These are phyloP conservation scores for Hyparrhenia diplandra DNA, from an alignment of 176 grass and related monocot species.

Conservation along the genomic window DNA sequence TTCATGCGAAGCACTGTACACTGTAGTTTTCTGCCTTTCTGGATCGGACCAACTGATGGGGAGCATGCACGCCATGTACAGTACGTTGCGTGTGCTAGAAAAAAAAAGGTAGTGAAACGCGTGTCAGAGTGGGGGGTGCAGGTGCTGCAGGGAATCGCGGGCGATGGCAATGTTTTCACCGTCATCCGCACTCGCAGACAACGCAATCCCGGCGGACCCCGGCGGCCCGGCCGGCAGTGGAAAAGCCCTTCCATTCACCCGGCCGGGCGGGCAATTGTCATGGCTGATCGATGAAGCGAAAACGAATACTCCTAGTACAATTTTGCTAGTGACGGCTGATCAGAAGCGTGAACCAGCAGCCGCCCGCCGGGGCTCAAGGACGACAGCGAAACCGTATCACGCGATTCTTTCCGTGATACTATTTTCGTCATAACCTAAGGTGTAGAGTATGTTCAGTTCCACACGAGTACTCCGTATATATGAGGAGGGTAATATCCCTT, in stretches of 20 bases:
- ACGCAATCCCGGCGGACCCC: constrained; percentile 33
- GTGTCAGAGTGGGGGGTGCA: background rate
- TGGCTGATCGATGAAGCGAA: background rate
- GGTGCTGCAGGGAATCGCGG: background rate
- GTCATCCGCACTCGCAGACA: background rate
- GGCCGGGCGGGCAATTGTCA: background rate
- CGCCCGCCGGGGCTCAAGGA: background rate
- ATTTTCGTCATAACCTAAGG: background rate
- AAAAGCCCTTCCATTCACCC: constrained; percentile 33
- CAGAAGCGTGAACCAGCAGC: background rate
- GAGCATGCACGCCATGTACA: background rate
- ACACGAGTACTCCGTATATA: background rate
- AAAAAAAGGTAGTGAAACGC: background rate
- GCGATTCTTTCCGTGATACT: background rate
- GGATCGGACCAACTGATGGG: too few relatives aligned
- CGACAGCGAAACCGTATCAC: background rate
- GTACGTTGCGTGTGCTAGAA: background rate
- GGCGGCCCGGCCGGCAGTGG: background rate
- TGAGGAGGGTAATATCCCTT: too few relatives aligned
- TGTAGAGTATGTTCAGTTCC: background rate
- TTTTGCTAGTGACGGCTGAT: constrained; percentile 3
- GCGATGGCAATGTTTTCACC: background rate
- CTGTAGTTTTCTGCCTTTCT: background rate
- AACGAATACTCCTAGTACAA: background rate
- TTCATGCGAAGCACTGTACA: constrained; percentile 10